These are phyloP conservation scores for Mycosarcoma mackinlayi DNA, from an alignment of 1,284 basidiomycete genomes.

Conservation along the genomic window DNA sequence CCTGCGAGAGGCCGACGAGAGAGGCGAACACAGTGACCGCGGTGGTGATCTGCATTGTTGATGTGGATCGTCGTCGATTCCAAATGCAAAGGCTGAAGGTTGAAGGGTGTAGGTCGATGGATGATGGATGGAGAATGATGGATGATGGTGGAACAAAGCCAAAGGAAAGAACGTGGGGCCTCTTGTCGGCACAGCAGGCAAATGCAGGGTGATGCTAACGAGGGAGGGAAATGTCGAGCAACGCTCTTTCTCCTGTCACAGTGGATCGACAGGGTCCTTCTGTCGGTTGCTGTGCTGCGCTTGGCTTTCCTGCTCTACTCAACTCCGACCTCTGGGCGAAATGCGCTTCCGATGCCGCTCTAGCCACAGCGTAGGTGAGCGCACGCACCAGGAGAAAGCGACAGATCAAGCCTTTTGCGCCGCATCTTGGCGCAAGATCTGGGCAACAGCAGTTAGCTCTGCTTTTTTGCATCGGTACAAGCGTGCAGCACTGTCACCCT, in stretches of 20 bases:
- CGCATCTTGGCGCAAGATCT: too few relatives aligned
- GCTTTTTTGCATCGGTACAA: too few relatives aligned
- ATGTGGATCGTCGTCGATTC: background rate
- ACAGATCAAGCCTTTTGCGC: too few relatives aligned
- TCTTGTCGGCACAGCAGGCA: too few relatives aligned
- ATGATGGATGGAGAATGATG: background rate
- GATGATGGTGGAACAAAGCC: conserved; percentile 9
- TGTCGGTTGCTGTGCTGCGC: background rate
- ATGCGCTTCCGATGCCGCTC: background rate
- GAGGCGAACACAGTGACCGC: conserved; percentile 29
- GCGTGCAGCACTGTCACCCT: too few relatives aligned
- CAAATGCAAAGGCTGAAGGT: too few relatives aligned
- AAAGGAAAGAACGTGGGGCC: conserved; percentile 1
- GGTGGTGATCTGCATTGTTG: conserved; percentile 36
- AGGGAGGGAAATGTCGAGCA: background rate
- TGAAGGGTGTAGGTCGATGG: conserved; percentile 1
- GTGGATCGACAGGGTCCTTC: conserved; percentile 22
- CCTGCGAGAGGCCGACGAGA: conserved; percentile 27
- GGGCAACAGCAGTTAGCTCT: too few relatives aligned
- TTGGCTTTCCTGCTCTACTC: background rate
- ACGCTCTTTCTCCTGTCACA: background rate
- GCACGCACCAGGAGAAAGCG: too few relatives aligned
- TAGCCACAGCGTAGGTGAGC: too few relatives aligned
- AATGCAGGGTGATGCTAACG: background rate
- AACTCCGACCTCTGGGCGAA: background rate